Evolutionary conservation across 805 yeast species (phyloP).

Genomic region (Myxozyma nipponensis): DNA sequence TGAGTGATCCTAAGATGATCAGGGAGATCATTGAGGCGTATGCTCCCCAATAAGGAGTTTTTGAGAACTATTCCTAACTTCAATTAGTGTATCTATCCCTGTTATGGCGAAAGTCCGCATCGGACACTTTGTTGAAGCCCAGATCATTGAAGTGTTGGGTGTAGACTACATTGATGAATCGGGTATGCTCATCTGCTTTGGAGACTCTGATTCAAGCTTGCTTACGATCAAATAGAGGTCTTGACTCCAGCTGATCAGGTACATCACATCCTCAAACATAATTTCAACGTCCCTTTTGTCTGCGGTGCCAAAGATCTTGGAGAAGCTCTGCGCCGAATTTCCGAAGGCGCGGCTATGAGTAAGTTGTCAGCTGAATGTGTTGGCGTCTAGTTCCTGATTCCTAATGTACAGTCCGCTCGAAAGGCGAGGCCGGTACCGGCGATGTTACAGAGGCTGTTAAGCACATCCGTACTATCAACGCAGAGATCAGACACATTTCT

Average conservation of each 20-base stretch:
- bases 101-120: slow-evolving; percentile 86
- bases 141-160: slow-evolving; percentile 64
- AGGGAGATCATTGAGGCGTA: slow-evolving; percentile 61
- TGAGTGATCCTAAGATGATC: slow-evolving; percentile 82
- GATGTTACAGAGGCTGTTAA: slow-evolving; percentile 78
- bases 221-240: slow-evolving; percentile 46
- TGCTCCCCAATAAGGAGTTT: not conserved
- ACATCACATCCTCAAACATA: slow-evolving; percentile 57
- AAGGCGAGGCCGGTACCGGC: slow-evolving; percentile 89
- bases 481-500: slow-evolving; percentile 50
- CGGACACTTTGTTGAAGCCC: slow-evolving; percentile 81
- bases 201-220: not conserved
- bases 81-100: slow-evolving; percentile 38
- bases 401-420: slow-evolving; percentile 52
- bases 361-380: not conserved
- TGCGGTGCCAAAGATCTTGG: slow-evolving; percentile 82
- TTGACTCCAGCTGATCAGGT: slow-evolving; percentile 75
- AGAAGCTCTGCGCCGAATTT: slow-evolving; percentile 72
- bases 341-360: slow-evolving; percentile 81
- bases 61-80: not conserved
- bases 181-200: slow-evolving; percentile 9
- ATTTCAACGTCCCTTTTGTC: slow-evolving; percentile 70
- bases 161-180: slow-evolving; percentile 81
- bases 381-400: not conserved
- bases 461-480: slow-evolving; percentile 61